A percentile compares a stretch with the other conserved stretches of the same genome.
phyloP scores from a whole-genome alignment of 1,284 basidiomycete species.

The Sporisorium graminicola region DNA sequence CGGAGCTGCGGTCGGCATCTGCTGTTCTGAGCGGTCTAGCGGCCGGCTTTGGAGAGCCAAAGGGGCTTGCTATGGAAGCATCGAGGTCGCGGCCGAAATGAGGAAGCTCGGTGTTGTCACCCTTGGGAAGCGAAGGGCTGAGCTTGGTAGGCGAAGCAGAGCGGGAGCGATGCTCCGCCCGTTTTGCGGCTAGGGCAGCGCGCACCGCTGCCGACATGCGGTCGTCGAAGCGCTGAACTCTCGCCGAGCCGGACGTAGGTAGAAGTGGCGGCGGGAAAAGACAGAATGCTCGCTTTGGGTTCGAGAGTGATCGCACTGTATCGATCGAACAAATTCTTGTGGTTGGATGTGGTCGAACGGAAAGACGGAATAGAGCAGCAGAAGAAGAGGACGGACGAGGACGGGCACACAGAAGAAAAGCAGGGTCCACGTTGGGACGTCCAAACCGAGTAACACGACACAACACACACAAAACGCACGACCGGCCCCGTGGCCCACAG shows the following conservation, averaged over 20 bases:
- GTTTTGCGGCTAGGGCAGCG: constrained; percentile 56
- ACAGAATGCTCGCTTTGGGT: background rate
- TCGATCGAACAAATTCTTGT: background rate
- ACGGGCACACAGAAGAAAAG: background rate
- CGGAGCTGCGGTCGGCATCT: constrained; percentile 4
- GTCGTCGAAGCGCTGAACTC: constrained; percentile 13
- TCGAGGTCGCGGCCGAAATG: constrained; percentile 42
- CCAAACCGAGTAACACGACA: background rate
- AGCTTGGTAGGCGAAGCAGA: constrained; percentile 44
- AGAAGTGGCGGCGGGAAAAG: background rate
- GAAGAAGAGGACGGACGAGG: background rate
- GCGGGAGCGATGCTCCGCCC: constrained; percentile 46
- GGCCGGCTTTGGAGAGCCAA: constrained; percentile 51
- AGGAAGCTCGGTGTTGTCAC: constrained; percentile 22
- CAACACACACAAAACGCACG: background rate
- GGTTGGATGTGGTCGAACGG: background rate
- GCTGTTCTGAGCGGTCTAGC: constrained; percentile 5
- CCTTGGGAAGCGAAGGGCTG: constrained; percentile 8
- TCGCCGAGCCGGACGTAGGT: background rate
- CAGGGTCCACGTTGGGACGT: constrained; percentile 2
- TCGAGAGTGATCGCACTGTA: too few relatives aligned
- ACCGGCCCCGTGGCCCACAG: background rate
- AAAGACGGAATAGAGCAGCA: too few relatives aligned
- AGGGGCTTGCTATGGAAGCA: constrained; percentile 50
- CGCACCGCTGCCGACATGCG: constrained; percentile 60